These are phyloP conservation scores for Mycena pura DNA, from an alignment of 768 basidiomycete genomes.

Conservation along the genomic window DNA sequence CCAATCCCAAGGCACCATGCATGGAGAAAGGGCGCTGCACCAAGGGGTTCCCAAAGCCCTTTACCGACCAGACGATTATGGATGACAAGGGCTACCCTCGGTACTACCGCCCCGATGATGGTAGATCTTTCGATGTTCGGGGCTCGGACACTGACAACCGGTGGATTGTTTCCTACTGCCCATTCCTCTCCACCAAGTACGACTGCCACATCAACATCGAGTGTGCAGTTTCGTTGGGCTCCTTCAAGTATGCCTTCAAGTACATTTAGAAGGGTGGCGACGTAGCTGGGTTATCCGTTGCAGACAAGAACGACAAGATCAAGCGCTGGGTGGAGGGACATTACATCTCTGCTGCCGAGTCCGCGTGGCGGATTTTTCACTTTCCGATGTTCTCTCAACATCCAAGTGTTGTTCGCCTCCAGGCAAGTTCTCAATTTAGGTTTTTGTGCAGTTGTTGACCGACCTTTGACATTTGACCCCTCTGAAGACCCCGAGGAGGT, in stretches of 20 bases:
- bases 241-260: conserved; percentile 31
- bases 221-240: conserved; percentile 33
- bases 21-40: conserved; percentile 44
- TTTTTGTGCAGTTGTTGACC: conserved; percentile 49
- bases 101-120: conserved; percentile 34
- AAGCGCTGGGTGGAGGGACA: conserved; percentile 10
- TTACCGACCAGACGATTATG: conserved; percentile 36
- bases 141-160: conserved; percentile 32
- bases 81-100: conserved; percentile 43
- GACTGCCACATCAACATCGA: conserved; percentile 51
- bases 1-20: conserved; percentile 35
- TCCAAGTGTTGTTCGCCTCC: conserved; percentile 49
- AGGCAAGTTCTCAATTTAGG: too few species aligned
- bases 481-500: conserved; percentile 35
- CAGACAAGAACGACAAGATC: conserved; percentile 23
- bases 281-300: neutral
- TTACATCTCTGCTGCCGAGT: conserved; percentile 43
- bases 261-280: conserved; percentile 16
- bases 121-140: conserved; percentile 14
- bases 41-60: conserved; percentile 46
- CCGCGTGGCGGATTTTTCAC: conserved; percentile 42
- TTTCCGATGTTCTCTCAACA: conserved; percentile 40
- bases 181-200: conserved; percentile 36
- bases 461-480: conserved; percentile 45
- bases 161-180: conserved; percentile 44